Base-by-base conservation (phyloP, 73 alveolate species). In the Paramecium tetraurelia region DNA sequence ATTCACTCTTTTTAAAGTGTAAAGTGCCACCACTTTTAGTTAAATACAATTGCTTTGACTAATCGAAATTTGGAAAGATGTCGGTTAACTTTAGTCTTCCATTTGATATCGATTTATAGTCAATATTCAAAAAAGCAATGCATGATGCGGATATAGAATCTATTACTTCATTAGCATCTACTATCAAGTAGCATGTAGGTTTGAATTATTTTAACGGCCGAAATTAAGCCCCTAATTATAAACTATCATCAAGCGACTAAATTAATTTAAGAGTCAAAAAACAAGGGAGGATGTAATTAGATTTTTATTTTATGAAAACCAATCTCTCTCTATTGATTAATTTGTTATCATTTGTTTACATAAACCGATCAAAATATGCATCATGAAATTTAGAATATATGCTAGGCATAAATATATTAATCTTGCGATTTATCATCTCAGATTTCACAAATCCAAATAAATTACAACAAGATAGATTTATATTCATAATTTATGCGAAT, bases 281-380 rank as follows among this genome's bases (percentile, higher is more conserved):
- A 69, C 93, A 86, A 31, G 93, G 93, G 21, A 29, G 7, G 2
- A 86, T 76, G 58, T 86, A 86, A 86, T 86, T 86, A 0, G 93
- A 86, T 35, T 86, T 86, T 21, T 7, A 41, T 43, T 86, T 86
- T 8, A 72, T 58, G 7, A 40, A 63, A 2, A 86, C 69, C 21
- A 53, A 59, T 68, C 93, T 86, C 69, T 86, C 93, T 86, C 58
- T 86, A 18, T 38, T 59, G 22, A 86, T 41, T 2, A 20, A 33
- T 68, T 41, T 86, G 11, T 41, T 58, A 14, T 86, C 93, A 63
- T 53, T 86, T 24, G 93, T 63, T 38, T 58, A 36, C 48, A 86
- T 59, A 59, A 63, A 86, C 20, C 48, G 68, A 9, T 86, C 93
- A 41, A 86, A 41, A 57, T 41, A 59, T 35, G 18, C 35, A 33